Percentiles rank a stretch among this genome's conserved stretches.
Conservation (phyloP, 75 land plant species). For the Pseudotsuga menziesii region DNA sequence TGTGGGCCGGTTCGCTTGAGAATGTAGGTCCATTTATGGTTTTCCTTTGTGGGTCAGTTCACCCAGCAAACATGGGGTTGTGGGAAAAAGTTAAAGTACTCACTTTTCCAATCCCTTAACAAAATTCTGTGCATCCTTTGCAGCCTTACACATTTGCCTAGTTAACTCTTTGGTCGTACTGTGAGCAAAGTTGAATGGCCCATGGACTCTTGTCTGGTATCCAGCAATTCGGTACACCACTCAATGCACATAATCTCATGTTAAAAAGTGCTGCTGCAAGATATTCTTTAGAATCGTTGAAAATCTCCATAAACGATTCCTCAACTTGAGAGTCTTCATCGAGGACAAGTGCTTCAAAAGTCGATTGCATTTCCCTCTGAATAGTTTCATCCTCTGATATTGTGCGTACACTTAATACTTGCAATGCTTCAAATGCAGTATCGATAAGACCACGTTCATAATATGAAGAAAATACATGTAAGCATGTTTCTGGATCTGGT, state of each 20-base stretch:
- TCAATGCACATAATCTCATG: slow-evolving; percentile 48
- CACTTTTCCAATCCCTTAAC: too few relatives aligned
- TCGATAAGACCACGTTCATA: slow-evolving; percentile 16
- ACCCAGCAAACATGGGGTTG: too few relatives aligned
- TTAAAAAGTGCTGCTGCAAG: slow-evolving; percentile 42
- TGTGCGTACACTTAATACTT: slow-evolving; percentile 56
- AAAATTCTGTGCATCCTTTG: too few relatives aligned
- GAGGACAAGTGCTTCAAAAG: slow-evolving; percentile 30
- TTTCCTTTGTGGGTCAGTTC: not conserved
- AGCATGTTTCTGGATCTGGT: slow-evolving; percentile 57
- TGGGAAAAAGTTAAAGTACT: too few relatives aligned
- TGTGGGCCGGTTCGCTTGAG: not conserved
- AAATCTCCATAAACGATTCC: slow-evolving; percentile 25
- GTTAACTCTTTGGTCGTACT: not conserved
- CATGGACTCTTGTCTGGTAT: slow-evolving; percentile 40
- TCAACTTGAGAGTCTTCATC: slow-evolving; percentile 39
- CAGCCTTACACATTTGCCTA: too few relatives aligned
- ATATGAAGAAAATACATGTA: slow-evolving; percentile 38
- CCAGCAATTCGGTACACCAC: slow-evolving; percentile 39
- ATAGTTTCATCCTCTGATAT: slow-evolving; percentile 39
- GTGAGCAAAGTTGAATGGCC: slow-evolving; percentile 21
- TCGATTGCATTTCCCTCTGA: slow-evolving; percentile 17
- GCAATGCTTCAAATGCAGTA: slow-evolving; percentile 54
- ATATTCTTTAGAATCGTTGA: slow-evolving; percentile 25
- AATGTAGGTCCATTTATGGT: not conserved